phyloP scores from a whole-genome alignment of 2,329 filamentous ascomycete genomes.

The Cladosporium sp. region DNA sequence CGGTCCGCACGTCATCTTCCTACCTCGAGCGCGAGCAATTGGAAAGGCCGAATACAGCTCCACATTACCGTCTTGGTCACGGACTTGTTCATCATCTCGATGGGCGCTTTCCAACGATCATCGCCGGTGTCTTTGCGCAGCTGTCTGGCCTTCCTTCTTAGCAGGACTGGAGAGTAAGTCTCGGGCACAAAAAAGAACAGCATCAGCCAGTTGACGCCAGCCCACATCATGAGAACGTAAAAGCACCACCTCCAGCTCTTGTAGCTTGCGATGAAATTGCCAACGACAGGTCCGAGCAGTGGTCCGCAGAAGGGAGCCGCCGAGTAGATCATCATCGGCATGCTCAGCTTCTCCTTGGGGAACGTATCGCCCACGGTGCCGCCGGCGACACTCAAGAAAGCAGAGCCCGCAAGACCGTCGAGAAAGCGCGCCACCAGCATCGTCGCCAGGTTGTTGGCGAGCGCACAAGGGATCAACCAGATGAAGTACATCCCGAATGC shows the following conservation, averaged over 20 bases:
- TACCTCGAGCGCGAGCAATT: conserved; percentile 65
- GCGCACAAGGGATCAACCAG: conserved; percentile 68
- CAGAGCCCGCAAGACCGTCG: conserved; percentile 66
- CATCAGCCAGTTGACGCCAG: conserved; percentile 60
- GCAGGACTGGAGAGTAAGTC: conserved; percentile 74
- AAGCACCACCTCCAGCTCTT: conserved; percentile 78
- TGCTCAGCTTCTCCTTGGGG: conserved; percentile 64
- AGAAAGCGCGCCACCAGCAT: conserved; percentile 77
- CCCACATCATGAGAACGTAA: conserved; percentile 83
- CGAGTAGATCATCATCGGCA: conserved; percentile 77
- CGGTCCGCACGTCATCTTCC: neutral
- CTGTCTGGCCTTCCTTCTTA: conserved; percentile 69
- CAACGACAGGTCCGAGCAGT: conserved; percentile 60
- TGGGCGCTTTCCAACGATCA: conserved; percentile 70
- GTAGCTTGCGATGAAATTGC: conserved; percentile 80
- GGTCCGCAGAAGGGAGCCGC: conserved; percentile 60
- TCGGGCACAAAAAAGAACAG: conserved; percentile 78
- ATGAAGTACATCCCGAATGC: conserved; percentile 66
- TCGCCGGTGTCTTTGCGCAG: conserved; percentile 77
- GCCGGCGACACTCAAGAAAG: conserved; percentile 69
- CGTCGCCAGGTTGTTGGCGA: conserved; percentile 65
- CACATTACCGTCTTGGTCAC: conserved; percentile 55
- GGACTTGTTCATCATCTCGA: conserved; percentile 70
- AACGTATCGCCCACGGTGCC: conserved; percentile 85
- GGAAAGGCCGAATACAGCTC: conserved; percentile 66